Percentiles rank a stretch among this genome's conserved stretches.
Evolutionary conservation across 2,329 filamentous ascomycete genomes (phyloP).

Genomic region (Hymenoscyphus occultus): DNA sequence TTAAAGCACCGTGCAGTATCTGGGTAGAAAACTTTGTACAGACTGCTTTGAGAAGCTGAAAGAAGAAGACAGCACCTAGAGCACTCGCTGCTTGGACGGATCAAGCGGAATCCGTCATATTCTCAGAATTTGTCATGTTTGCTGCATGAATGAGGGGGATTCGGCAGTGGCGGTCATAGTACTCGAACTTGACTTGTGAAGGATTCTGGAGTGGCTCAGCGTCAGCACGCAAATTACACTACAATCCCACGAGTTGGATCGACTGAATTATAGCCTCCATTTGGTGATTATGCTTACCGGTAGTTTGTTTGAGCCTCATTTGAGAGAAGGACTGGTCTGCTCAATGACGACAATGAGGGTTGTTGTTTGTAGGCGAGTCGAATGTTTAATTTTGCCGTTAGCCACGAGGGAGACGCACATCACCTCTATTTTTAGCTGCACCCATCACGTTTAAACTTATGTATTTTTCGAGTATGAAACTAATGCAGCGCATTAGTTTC

Average conservation of each 20-base stretch:
- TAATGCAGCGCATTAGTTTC: too few species aligned
- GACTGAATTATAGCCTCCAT: not conserved
- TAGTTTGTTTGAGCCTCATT: not conserved
- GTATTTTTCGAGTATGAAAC: too few species aligned
- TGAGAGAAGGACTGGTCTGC: not conserved
- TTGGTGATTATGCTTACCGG: not conserved
- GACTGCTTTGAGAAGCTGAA: not conserved
- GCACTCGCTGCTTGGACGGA: not conserved
- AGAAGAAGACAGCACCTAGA: not conserved
- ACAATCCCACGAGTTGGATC: not conserved
- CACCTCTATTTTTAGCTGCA: not conserved
- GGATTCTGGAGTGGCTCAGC: conserved; percentile 1
- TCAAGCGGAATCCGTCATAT: not conserved
- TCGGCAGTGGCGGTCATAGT: not conserved
- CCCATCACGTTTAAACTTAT: too few species aligned
- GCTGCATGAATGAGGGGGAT: not conserved
- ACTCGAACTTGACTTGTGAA: not conserved
- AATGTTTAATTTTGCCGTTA: not conserved
- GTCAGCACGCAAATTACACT: not conserved
- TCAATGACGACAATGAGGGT: not conserved
- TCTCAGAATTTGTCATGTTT: not conserved
- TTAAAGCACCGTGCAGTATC: not conserved
- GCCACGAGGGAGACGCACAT: not conserved
- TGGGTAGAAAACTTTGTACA: not conserved
- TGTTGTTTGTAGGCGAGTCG: not conserved